Evolutionary conservation across 148 eudicot genomes (phyloP).

Genomic region (Vaccinium vitisidaea): DNA sequence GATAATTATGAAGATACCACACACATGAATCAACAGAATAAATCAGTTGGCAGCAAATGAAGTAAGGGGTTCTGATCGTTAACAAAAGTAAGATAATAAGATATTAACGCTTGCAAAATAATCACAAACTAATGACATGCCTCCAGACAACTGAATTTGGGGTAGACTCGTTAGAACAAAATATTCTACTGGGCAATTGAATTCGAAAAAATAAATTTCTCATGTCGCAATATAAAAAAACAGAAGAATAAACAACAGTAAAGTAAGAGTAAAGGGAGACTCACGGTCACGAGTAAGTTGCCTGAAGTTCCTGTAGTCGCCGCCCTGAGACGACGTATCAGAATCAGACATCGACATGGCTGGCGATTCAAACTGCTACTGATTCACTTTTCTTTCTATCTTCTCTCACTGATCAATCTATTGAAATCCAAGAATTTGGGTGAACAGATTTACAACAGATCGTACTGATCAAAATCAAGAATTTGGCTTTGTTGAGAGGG

Average conservation of each 20-base stretch:
- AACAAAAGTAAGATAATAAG: not conserved
- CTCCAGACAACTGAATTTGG: not conserved
- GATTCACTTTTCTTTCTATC: not conserved
- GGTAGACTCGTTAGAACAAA: not conserved
- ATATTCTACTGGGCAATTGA: not conserved
- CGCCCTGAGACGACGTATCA: constrained; percentile 57
- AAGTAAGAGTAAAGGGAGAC: constrained; percentile 19
- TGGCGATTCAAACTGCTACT: constrained; percentile 20
- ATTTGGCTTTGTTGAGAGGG: not conserved
- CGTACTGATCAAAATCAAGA: constrained; percentile 7
- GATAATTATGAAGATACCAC: not conserved
- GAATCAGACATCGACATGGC: constrained; percentile 87
- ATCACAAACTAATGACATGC: not conserved
- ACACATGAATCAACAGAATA: constrained; percentile 1
- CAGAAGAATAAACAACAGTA: not conserved
- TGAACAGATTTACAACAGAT: not conserved
- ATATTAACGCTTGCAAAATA: not conserved
- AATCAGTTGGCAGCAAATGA: not conserved
- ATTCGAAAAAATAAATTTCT: not conserved
- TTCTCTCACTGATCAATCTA: not conserved
- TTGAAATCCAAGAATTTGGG: not conserved
- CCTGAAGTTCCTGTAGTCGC: constrained; percentile 62
- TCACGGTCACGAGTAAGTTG: constrained; percentile 83
- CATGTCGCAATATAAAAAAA: not conserved
- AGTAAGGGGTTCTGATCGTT: not conserved